Base-by-base conservation (phyloP, 768 basidiomycete genomes). In the Kwoniella botswanensis region DNA sequence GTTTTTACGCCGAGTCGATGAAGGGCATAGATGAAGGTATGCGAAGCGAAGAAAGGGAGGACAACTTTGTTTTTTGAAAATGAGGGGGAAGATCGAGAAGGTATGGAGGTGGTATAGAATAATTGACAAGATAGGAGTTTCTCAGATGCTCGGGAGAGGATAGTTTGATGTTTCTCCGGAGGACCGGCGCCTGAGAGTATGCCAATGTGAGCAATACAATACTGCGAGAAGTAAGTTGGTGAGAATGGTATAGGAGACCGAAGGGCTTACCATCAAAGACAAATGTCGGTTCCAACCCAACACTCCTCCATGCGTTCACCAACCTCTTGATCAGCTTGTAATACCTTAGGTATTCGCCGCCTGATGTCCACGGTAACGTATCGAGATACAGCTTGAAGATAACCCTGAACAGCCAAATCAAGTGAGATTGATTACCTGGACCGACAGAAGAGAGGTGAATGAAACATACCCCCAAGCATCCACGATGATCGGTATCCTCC, bases 381-480 rank as follows among this genome's bases (percentile, higher is more conserved):
- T 75, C 73, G 11, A 73, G 68, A 67, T 82, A 81, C 1, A 84
- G 71, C 4, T 73, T 64, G 67, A 74, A 84, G n/a, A 84, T 79
- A 62, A 84, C 73, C 0, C 84, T 84, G 59, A 0, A 13, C 35
- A 54, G 13, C 54, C 43, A 73, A 54, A 43, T 58, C 43, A 52
- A 35, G 35, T 35, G 35, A 35, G 60, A n/a, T 44, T 15, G 9
- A 26, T 11, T 4, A 58, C 22, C 11, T 9, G 22, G 58, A 18
- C 1, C 22, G 13, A 61, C 35, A 35, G 44, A 46, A 22, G 41
- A 18, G 4, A 43, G 35, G 15, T 15, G 7, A 1, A 41, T 12
- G 12, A 3, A 10, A 74, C 82, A 70, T 58, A 83, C 83, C 80
- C 77, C 84, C 84, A 84, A 21, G 82, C 83, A 69, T 84, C 84